phyloP scores from a whole-genome alignment of 345 rosid species.

The Salix brachista region DNA sequence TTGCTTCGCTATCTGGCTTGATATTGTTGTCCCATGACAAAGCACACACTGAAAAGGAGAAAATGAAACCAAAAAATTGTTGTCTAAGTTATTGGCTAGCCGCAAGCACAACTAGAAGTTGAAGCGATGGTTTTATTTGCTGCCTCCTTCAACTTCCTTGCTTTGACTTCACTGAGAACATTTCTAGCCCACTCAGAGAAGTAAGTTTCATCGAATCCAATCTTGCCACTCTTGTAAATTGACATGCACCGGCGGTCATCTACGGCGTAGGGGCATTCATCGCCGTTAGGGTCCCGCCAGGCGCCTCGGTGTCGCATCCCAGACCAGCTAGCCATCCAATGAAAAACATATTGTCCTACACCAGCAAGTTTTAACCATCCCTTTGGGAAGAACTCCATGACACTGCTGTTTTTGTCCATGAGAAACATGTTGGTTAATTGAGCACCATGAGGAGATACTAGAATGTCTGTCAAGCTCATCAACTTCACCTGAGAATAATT shows the following conservation, averaged over 20 bases:
- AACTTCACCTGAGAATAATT: constrained; percentile 43
- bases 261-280: constrained; percentile 46
- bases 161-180: constrained; percentile 40
- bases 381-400: constrained; percentile 71
- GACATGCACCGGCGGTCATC: constrained; percentile 71
- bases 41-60: too few species aligned
- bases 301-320: constrained; percentile 70
- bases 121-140: constrained; percentile 4
- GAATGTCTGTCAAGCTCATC: constrained; percentile 60
- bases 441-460: constrained; percentile 69
- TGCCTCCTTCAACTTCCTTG: constrained; percentile 24
- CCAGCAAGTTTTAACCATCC: constrained; percentile 79
- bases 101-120: constrained; percentile 25
- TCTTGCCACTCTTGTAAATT: constrained; percentile 48
- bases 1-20: too few species aligned
- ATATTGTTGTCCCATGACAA: too few species aligned
- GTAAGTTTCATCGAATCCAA: constrained; percentile 51
- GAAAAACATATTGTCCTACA: constrained; percentile 63
- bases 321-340: constrained; percentile 76
- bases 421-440: constrained; percentile 76
- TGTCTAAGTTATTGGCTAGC: background rate
- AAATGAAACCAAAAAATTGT: background rate
- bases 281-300: constrained; percentile 70
- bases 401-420: constrained; percentile 66
- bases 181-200: constrained; percentile 49